Base-by-base conservation (phyloP, 306 rosid species). In the Purshia tridentata region DNA sequence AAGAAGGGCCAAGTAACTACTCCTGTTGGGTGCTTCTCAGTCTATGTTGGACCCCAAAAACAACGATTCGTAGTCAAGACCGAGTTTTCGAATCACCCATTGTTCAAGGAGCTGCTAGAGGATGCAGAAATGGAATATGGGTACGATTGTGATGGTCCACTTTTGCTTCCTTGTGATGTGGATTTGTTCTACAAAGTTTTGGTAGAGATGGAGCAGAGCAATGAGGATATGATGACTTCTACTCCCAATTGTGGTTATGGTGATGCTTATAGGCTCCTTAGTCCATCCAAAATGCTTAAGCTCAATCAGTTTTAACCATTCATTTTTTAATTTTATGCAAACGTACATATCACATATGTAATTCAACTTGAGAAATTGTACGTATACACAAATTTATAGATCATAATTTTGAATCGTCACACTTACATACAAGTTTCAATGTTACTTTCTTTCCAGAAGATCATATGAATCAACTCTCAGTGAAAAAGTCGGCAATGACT, bases 41-140 rank as follows among this genome's bases (percentile, higher is more conserved):
- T 92, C 0, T 86, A 87, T 10, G 96, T 94, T 2, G 98, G 97
- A 46, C 49, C 79, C 0, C 66, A 84, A 45, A 86, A 78, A 59
- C 77, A 84, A 11, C 82, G 88, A 49, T 91, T 91, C 41, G 78
- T 73, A 14, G 78, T 91, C 7, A 86, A 81, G 69, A 70, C 86
- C 3, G 75, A 84, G 79, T 64, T 72, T 5, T 83, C 76, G 0
- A 91, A 94, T 23, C 96, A 91, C 46, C 89, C 90, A 0, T 56
- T 81, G 72, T 91, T 94, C 81, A 72, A 69, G 81, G 72, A 52
- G 16, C 83, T 91, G 29, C 80, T 94, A n/a, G 89, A 94, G 10
- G 87, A 82, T 16, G 92, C 94, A 3, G 90, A 90, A 72, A 44
- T 22, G 45, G 95, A 94, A 75, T 88, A 81, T 60, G 97, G 96